Percentiles rank a stretch among this genome's conserved stretches.
Evolutionary conservation across 2,329 filamentous ascomycete species (phyloP).

Genomic region (Diaporthe capsici): DNA sequence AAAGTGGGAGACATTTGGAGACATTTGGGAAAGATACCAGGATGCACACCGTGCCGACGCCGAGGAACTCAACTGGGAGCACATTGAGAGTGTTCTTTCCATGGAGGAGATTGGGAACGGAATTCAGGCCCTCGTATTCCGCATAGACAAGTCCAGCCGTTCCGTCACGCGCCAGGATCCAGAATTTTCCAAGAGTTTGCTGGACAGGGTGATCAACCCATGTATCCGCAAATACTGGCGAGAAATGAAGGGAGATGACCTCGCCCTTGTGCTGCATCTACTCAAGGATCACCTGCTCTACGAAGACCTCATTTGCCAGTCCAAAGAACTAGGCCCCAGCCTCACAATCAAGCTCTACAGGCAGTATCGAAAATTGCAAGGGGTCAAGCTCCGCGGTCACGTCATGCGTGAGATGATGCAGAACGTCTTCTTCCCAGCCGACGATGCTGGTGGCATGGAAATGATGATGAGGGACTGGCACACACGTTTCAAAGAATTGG

Average conservation of each 20-base stretch:
- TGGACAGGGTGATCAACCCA: conserved; percentile 36
- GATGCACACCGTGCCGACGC: conserved; percentile 31
- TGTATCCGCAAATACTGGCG: conserved; percentile 29
- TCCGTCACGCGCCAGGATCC: conserved; percentile 1
- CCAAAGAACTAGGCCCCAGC: conserved; percentile 46
- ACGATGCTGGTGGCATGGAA: conserved; percentile 58
- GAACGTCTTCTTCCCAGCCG: conserved; percentile 55
- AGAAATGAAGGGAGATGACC: conserved; percentile 44
- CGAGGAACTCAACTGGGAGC: conserved; percentile 29
- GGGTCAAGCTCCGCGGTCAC: conserved; percentile 52
- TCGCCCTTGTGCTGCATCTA: conserved; percentile 56
- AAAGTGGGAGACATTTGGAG: conserved; percentile 28
- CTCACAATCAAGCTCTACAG: conserved; percentile 60
- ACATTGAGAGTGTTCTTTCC: conserved; percentile 25
- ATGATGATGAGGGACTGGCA: conserved; percentile 65
- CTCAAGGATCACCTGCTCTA: conserved; percentile 58
- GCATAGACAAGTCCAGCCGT: conserved; percentile 6
- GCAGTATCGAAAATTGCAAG: conserved; percentile 59
- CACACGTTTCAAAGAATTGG: conserved; percentile 55
- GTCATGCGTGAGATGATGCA: conserved; percentile 62
- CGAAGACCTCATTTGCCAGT: conserved; percentile 55
- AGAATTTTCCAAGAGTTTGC: conserved; percentile 27
- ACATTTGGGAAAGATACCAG: conserved; percentile 35
- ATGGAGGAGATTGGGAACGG: conserved; percentile 17
- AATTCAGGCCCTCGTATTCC: conserved; percentile 27